A percentile compares a stretch with the other conserved stretches of the same genome.
phyloP scores from a whole-genome alignment of 805 yeast species.

The Cyberlindnera nakhonratchasimensis region DNA sequence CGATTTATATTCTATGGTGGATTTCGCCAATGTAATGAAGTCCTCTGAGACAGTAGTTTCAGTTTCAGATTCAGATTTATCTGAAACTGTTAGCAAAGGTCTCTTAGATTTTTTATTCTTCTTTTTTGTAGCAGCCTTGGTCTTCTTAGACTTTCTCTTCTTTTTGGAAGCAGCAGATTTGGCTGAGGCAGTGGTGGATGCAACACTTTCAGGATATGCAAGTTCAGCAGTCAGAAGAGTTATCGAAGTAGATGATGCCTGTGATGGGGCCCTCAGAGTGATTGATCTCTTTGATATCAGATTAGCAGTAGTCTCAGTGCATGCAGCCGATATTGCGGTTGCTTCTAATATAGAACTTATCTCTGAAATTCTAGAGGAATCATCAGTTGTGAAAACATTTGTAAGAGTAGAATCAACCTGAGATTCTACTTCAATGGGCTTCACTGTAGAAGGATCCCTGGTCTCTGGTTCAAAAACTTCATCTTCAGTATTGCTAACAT shows the following conservation, averaged over 20 bases:
- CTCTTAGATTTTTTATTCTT: constrained; percentile 10
- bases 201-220: neutral
- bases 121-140: neutral
- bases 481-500: neutral
- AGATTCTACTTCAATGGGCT: neutral
- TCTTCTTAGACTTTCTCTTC: constrained; percentile 8
- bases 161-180: constrained; percentile 1
- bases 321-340: neutral
- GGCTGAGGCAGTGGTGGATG: neutral
- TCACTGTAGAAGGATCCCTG: neutral
- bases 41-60: neutral
- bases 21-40: neutral
- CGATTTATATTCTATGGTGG: neutral
- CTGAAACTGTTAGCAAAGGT: neutral
- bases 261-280: neutral
- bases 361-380: too few species aligned
- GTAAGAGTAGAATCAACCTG: too few species aligned
- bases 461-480: neutral
- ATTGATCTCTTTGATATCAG: neutral
- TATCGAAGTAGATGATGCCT: neutral
- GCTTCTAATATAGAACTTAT: neutral
- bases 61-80: neutral
- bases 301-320: neutral
- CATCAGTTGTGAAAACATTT: too few species aligned
- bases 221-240: neutral